Base-by-base conservation (phyloP, 2,329 filamentous ascomycete genomes). In the Calonectria pseudoturangicola region DNA sequence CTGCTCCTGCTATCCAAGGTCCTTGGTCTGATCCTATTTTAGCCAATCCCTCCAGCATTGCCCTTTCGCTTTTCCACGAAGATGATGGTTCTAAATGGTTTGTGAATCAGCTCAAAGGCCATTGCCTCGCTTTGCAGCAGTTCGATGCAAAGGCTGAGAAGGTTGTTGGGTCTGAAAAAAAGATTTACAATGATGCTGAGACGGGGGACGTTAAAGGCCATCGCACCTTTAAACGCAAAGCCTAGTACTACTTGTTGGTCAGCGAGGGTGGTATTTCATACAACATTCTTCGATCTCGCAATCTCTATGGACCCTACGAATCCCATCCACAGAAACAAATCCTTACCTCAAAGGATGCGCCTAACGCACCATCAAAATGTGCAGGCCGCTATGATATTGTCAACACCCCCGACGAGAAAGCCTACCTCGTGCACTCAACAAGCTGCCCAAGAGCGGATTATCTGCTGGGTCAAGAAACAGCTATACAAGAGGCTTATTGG, bases 21-120 rank as follows among this genome's bases (percentile, higher is more conserved):
- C 90, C 90, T 0, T 92, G 91, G 91, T 91, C 89, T 0, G 90
- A 92, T 60, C 90, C 91, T 0, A 79, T 90, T 7, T 90, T 89
- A 76, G 85, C 87, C 77, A 92, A 92, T 78, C 90, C 89, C 0
- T 92, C 89, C 0, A 90, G 90, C 1, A 92, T 93, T 75, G 91
- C 93, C 77, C 91, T 91, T 0, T 89, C 87, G 1, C 82, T 91
- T 3, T 91, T 91, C 80, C 89, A 91, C 77, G 89, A 91, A 70
- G 86, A 88, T 48, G 86, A 89, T 66, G 89, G 89, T 25, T 83
- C 81, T 62, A 90, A 90, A 76, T 91, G 87, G 86, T 89, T 90
- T 74, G 84, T 88, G 75, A 90, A 90, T 77, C 90, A 90, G 89
- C 79, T 89, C 4, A 86, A 86, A 82, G 89, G 91, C 77, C 88